Base-by-base conservation (phyloP, 495 filamentous ascomycete species). In the Pseudotulostoma volvatum region DNA sequence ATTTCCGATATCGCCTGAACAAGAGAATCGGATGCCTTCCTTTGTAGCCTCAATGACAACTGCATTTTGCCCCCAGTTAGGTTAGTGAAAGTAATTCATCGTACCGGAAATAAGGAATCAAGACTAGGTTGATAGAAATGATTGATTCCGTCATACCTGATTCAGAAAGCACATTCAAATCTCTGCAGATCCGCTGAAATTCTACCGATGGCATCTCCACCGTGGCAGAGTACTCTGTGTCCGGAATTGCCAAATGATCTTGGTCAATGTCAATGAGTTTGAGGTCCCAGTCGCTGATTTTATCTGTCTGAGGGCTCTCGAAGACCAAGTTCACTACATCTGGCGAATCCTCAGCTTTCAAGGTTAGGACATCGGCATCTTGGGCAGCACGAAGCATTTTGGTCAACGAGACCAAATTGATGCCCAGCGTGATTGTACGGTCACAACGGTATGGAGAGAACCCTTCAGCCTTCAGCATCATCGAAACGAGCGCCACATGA, bases 221-320 rank as follows among this genome's bases (percentile, higher is more conserved):
- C 18, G 80, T 87, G 28, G 92, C 88, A 31, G 84, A 80, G 53
- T 99, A 99, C 49, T 96, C 90, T 9, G 92, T 99, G 46, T 96
- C 92, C 18, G 90, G 90, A 54, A 99, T 99, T 32, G 90, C 90
- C 64, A 99, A 61, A 59, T 99, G 90, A 67, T 99, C 90, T 63
- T 99, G 90, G 63, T 99, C 90, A 57, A 99, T 95, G 59, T 99
- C 90, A 92, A 99, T 99, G 45, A 99, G 73, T 75, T 99, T 99
- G 65, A 99, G 79, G 62, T 99, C 90, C 59, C 96, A 99, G 63
- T 96, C 90, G 67, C 82, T 90, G 43, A 96, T 72, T 36, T 90
- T 67, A 59, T 99, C 90, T 46, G 74, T 84, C 57, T 82, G 81
- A 42, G 74, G 67, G 63, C 75, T 87, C 77, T 99, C 90, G 56